Evolutionary conservation across 352 stramenopile genomes (phyloP).

Genomic region (Phytophthora pisi): DNA sequence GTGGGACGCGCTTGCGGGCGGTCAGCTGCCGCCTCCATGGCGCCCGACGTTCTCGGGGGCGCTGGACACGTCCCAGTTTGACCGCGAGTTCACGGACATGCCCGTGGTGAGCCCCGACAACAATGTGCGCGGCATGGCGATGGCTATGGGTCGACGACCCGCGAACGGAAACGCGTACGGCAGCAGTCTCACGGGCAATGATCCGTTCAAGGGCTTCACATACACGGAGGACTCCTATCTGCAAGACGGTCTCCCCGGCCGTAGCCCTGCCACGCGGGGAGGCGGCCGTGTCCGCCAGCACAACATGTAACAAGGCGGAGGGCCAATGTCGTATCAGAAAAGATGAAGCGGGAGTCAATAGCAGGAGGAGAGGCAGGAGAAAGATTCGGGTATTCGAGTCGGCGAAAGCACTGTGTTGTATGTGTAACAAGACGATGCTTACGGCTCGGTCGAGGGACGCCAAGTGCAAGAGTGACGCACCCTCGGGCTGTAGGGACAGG

Average conservation of each 20-base stretch:
- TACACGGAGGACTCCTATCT: constrained; percentile 86
- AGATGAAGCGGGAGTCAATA: constrained; percentile 27
- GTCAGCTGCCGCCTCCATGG: constrained; percentile 90
- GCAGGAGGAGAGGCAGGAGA: constrained; percentile 20
- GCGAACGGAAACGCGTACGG: constrained; percentile 48
- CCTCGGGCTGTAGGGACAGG: constrained; percentile 31
- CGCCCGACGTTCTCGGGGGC: constrained; percentile 91
- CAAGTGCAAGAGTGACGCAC: constrained; percentile 25
- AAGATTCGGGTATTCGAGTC: constrained; percentile 25
- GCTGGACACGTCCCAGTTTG: constrained; percentile 98
- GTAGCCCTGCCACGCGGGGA: constrained; percentile 25
- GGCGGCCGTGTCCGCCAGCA: constrained; percentile 37
- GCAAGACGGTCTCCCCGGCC: constrained; percentile 56
- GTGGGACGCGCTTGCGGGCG: constrained; percentile 65
- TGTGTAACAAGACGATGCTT: constrained; percentile 23
- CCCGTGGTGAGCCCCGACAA: constrained; percentile 93
- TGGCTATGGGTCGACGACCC: constrained; percentile 50
- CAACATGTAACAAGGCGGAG: constrained; percentile 36
- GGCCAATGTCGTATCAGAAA: constrained; percentile 11
- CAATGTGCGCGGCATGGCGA: constrained; percentile 61
- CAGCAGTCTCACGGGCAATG: constrained; percentile 62
- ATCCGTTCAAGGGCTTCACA: constrained; percentile 87
- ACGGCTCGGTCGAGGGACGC: constrained; percentile 18
- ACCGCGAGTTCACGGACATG: constrained; percentile 97
- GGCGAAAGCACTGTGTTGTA: constrained; percentile 12